Evolutionary conservation across 1,284 basidiomycete species (phyloP).

Genomic region (Sutorius eximius): DNA sequence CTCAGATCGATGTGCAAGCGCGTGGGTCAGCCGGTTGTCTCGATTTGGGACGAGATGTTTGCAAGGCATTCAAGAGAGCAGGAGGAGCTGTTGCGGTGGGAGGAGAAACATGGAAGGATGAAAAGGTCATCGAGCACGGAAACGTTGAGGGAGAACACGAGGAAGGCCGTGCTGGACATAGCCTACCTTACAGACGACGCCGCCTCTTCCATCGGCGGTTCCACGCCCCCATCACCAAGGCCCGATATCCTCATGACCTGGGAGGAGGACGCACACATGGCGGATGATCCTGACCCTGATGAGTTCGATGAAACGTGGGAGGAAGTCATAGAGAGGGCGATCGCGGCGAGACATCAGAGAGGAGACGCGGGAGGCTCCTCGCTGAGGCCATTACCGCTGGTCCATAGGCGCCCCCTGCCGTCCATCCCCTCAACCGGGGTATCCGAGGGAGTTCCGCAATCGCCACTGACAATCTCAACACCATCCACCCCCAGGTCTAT

Average conservation of each 20-base stretch:
- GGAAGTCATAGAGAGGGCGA: constrained; percentile 11
- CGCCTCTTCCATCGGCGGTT: constrained; percentile 19
- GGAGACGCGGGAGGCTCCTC: neutral
- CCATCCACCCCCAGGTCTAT: constrained; percentile 11
- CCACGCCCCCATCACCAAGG: constrained; percentile 24
- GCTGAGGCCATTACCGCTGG: constrained; percentile 4
- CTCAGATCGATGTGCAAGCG: constrained; percentile 30
- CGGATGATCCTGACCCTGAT: neutral
- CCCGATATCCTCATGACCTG: constrained; percentile 15
- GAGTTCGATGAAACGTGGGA: constrained; percentile 10
- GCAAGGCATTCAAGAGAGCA: constrained; percentile 56
- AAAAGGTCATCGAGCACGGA: constrained; percentile 34
- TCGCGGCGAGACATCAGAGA: constrained; percentile 3
- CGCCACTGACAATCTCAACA: constrained; percentile 30
- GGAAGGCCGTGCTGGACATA: neutral
- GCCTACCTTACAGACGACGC: constrained; percentile 25
- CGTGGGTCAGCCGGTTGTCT: constrained; percentile 30
- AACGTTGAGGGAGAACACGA: constrained; percentile 26
- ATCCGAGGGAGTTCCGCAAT: constrained; percentile 26
- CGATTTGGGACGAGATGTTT: constrained; percentile 65
- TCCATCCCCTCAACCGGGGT: constrained; percentile 26
- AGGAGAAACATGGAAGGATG: constrained; percentile 36
- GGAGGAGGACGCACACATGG: constrained; percentile 18
- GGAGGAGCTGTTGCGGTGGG: constrained; percentile 55
- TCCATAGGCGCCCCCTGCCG: constrained; percentile 20